phyloP scores from a whole-genome alignment of 345 rosid genomes.

The Camelina neglecta region DNA sequence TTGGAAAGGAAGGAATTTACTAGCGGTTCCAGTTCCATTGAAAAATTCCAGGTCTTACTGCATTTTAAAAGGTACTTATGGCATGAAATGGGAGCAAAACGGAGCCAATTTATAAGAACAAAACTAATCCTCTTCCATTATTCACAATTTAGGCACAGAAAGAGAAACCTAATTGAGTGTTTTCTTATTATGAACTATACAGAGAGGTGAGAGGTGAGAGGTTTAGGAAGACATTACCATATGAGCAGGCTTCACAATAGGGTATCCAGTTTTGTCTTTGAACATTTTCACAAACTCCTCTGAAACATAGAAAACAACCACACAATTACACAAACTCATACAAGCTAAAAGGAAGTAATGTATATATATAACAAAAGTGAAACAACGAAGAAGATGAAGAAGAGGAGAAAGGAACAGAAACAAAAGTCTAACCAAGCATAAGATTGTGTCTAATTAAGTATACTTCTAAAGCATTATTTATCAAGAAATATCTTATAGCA shows the following conservation, averaged over 20 bases:
- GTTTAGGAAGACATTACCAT: constrained; percentile 59
- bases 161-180: neutral
- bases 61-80: neutral
- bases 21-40: neutral
- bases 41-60: neutral
- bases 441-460: constrained; percentile 38
- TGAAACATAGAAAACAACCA: constrained; percentile 46
- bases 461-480: too few species aligned
- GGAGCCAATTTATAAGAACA: neutral
- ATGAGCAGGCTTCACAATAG: constrained; percentile 92
- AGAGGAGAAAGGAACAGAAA: neutral
- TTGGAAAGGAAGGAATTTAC: neutral
- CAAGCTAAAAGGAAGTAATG: neutral
- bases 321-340: neutral
- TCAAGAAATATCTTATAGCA: too few species aligned
- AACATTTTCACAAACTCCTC: constrained; percentile 91
- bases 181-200: too few species aligned
- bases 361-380: neutral
- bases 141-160: neutral
- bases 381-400: neutral
- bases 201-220: neutral
- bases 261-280: constrained; percentile 67
- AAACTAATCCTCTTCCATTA: neutral
- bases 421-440: constrained; percentile 66
- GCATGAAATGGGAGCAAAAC: neutral